phyloP scores from a whole-genome alignment of 1,284 basidiomycete species.

The Phenoliferia sp. region DNA sequence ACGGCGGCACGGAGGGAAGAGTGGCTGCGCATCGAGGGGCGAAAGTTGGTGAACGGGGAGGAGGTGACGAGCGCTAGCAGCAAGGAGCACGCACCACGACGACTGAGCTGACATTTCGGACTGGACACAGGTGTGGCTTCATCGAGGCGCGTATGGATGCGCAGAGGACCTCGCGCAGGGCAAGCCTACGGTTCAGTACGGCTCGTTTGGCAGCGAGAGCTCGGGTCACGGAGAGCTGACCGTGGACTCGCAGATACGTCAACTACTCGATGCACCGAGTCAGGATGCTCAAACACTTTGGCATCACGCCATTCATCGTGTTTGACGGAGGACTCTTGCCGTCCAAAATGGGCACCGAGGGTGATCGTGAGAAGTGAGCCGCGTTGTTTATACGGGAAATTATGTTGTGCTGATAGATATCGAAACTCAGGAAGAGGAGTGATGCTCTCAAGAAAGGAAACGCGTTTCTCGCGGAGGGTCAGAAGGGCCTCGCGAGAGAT shows the following conservation, averaged over 20 bases:
- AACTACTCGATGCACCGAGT: slow-evolving; percentile 93
- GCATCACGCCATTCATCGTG: slow-evolving; percentile 84
- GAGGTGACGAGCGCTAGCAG: not conserved
- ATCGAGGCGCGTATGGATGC: slow-evolving; percentile 86
- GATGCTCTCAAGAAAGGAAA: slow-evolving; percentile 63
- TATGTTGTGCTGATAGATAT: not conserved
- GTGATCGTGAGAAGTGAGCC: slow-evolving; percentile 59
- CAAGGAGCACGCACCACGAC: not conserved
- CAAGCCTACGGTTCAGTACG: slow-evolving; percentile 72
- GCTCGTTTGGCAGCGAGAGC: slow-evolving; percentile 18
- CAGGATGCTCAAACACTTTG: slow-evolving; percentile 75
- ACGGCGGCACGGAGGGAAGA: not conserved
- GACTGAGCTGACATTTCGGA: not conserved
- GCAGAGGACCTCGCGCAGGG: slow-evolving; percentile 85
- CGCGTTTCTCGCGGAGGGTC: slow-evolving; percentile 68
- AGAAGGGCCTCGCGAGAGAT: slow-evolving; percentile 74
- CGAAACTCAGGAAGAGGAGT: slow-evolving; percentile 57
- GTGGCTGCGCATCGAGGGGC: slow-evolving; percentile 6
- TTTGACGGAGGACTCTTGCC: slow-evolving; percentile 95
- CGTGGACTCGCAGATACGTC: slow-evolving; percentile 65
- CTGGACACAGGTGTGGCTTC: slow-evolving; percentile 94
- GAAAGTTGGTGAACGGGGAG: not conserved
- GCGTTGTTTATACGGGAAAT: not conserved
- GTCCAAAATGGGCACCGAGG: slow-evolving; percentile 87
- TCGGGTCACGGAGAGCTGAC: not conserved